Base-by-base conservation (phyloP, 2,329 filamentous ascomycete species). In the Diaporthe batatas region DNA sequence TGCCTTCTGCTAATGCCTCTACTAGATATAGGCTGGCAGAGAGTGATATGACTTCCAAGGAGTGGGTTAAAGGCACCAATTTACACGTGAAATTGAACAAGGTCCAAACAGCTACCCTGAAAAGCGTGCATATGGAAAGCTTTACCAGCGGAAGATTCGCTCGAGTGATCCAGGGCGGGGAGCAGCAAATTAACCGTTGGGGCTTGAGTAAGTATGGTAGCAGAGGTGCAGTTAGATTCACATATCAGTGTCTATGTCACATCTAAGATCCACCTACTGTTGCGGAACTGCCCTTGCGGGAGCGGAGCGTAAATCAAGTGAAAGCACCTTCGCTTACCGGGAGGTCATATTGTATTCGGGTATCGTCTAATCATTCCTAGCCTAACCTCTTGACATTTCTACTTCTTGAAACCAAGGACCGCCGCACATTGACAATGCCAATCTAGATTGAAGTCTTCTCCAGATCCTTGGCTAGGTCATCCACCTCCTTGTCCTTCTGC, bases 401-500 rank as follows among this genome's bases (percentile, higher is more conserved):
- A 53, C 68, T 68, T 70, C 74, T 51, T 70, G 55, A 74, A 73
- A 55, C 25, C 53, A 42, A 59, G 55, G 34, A 64, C 36, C 49
- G 59, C 55, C 57, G 55, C 65, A 32, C 32, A 42, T 49, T 34
- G 7, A 68, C 44, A 29, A 6, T 51, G 47, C 53, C 58, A 32
- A 67, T 76, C 72, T 70, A 91, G 75, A 91, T 87, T 62, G 77
- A 81, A 32, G 94, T 93, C 88, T 95, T 95, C 75, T 89, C 90
- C 77, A 98, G 84, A 79, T 90, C 87, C 80, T 92, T 89, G 21
- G 94, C 93, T 79, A 98, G 85, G 58, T 91, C 91, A 78, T 98
- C 95, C 51, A 98, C 93, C 42, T 93, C 92, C 81, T 91, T 90
- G 80, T 95, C 91, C 82, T 94, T 89, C 76, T 89, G 83, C 81